Evolutionary conservation across 345 rosid genomes (phyloP).

Genomic region (sweet orange (Citrus sinensis)): DVS_A1.0 CM039168.1:27375501-27376000

Average conservation of each 20-base stretch:
- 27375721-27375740: not conserved
- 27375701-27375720: constrained; percentile 42
- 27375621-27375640: constrained; percentile 61
- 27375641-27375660: constrained; percentile 65
- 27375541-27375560: constrained; percentile 40
- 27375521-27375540: constrained; percentile 50
- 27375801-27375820: not conserved
- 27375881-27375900: not conserved
- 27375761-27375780: not conserved
- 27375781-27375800: not conserved
- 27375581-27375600: constrained; percentile 58
- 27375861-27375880: not conserved
- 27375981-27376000: not conserved
- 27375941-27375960: not conserved
- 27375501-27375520: constrained; percentile 15
- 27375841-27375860: not conserved
- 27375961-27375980: not conserved
- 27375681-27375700: constrained; percentile 16
- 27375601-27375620: constrained; percentile 37
- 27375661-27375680: constrained; percentile 45
- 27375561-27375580: constrained; percentile 53
- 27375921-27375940: not conserved
- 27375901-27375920: not conserved
- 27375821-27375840: not conserved
- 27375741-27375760: not conserved